Evolutionary conservation across 1,139 yeast species (phyloP), one percentile per base, ranked within the genome.

Genomic region (Scheffersomyces titani): DNA sequence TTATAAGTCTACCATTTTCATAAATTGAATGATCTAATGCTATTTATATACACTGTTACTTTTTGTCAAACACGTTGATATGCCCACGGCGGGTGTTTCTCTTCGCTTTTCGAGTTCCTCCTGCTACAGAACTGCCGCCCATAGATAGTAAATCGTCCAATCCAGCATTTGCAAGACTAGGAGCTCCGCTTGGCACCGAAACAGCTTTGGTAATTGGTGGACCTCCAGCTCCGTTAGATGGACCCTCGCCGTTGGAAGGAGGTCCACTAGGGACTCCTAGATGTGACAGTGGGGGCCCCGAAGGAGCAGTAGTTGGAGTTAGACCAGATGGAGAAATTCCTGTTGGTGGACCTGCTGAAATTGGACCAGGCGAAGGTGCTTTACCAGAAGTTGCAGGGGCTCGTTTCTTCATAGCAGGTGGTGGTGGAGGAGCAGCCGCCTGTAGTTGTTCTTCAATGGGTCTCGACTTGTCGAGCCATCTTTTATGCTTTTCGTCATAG

Each of bases 381-480:
- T 30, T 30, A 30, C 16, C 13, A 9, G 40, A 11, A 9, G 40
- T 16, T 30, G 40, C 40, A 9, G 40, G 40, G 16, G 52, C 50
- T 30, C 52, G 54, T 62, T 74, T 79, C 63, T 80, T 80, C 64
- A 80, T 82, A 44, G 73, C 70, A 5, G 92, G 91, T 2, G 96
- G 94, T 1, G 96, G 96, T 1, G 96, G 91, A 2, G 94, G 87
- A 0, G 86, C 82, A 1, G 83, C 74, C 7, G 82, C 73, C 58
- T 75, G 77, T 58, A 86, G 80, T 63, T 88, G 91, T 52, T 92
- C 97, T 60, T 86, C 87, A 51, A 90, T 83, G 0, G 90, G 86
- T 19, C 82, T 84, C 59, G 86, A 85, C 59, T 85, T 86, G 67
- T 91, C 88, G 55, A 94, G 86, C 97, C 98, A 94, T 67, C 97